Evolutionary conservation across 345 rosid genomes (phyloP), one percentile per base, ranked within the genome.

Genomic region (Melastoma malabathricum): DNA sequence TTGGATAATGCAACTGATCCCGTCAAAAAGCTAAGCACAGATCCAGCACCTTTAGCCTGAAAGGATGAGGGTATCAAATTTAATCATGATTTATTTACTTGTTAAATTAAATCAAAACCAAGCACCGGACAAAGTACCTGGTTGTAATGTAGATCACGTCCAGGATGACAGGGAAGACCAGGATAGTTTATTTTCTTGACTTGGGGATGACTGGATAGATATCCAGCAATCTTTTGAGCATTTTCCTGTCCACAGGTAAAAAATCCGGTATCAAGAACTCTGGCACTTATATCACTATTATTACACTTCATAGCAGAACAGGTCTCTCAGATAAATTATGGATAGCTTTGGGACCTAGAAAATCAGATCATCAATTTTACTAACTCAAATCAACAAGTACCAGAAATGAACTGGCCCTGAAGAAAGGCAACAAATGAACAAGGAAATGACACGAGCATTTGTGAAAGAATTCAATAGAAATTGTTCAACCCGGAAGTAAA

Each of bases 1-100:
- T 92, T 92, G 1, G 95, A 92, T 48, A 92, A 82, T 0, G 82
- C 78, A 25, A 84, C 44, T 2, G 99, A 88, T 59, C 97, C 95
- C n/a, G 99, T 88, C 56, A 81, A 46, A 66, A 88, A 88, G 75
- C 99, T 88, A 29, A 92, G 75, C 67, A 92, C 95, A 8, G 97
- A 84, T 34, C 99, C 95, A 47, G 97, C 94, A 63, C 98, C 99
- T 59, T 70, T 83, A 47, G 97, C 88, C 98, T 92, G 75, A 65
- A 69, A 66, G 19, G 55, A 45, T 25, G 25, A 18, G 51, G 19
- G 13, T 16, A 15, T 17, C 3, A 13, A 47, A 48, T 13, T 18
- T 12, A 18, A 34, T 5, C 12, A 34, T 2, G 41, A 34, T 34
- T 34, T 34, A 5, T 34, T 34, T 34, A 34, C 41, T 34, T 34